Evolutionary conservation across 2,329 filamentous ascomycete species (phyloP), one percentile per base, ranked within the genome.

Genomic region (Fusarium verrucosum): DNA sequence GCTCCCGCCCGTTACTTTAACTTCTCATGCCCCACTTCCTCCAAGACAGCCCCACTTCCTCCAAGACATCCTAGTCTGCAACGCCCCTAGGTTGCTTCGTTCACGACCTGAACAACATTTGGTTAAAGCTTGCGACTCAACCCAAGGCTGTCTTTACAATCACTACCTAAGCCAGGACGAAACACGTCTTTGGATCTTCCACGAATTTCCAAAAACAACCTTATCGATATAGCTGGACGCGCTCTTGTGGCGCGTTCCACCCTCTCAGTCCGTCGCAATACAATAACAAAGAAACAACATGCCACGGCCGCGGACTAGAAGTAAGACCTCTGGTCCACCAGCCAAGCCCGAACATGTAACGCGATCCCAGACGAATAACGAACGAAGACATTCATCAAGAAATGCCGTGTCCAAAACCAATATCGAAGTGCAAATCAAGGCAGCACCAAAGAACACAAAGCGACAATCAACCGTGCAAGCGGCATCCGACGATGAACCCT

Each of bases 11-110:
- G 23, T n/a, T 25, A 26, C 23, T 55, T 43, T 37, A 52, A 51
- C 60, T 49, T 59, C 43, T 11, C 17, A 5, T 19, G 62, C 51
- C 53, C 65, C 65, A 69, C 65, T 44, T 43, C 35, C 17, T 36
- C 35, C n/a, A n/a, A n/a, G n/a, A n/a, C n/a, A n/a, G n/a, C n/a
- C n/a, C n/a, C n/a, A n/a, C n/a, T n/a, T n/a, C n/a, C n/a, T 50
- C 38, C 7, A 30, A 38, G 35, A 35, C 47, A 44, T 36, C 33
- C 28, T 23, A 9, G 19, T 25, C 22, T 32, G n/a, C 38, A 56
- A 40, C 41, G 40, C 32, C 33, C 43, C 32, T 40, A 25, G 19
- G 25, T 23, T 36, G n/a, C 26, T 7, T 35, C 28, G 36, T 36
- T 36, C 20, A 47, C 30, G 17, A 43, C 25, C 36, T 64, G 14